Percentiles rank a stretch among this genome's conserved stretches.
These are phyloP conservation scores for Yamadazyma pseudoaaseri DNA, from an alignment of 1,139 yeast genomes.

Conservation along the genomic window DNA sequence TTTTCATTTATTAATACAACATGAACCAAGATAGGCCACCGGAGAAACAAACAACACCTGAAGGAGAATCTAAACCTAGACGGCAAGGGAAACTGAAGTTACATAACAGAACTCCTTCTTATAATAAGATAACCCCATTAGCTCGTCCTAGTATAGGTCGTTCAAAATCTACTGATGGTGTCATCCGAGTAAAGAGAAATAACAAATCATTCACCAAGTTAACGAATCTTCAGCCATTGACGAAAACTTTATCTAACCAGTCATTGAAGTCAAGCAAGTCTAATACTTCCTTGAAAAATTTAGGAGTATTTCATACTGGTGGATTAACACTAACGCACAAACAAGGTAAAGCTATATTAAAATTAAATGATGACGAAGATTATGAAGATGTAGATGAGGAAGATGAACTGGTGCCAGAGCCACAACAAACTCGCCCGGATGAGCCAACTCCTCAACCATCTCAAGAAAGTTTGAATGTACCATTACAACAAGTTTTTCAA, in stretches of 20 bases:
- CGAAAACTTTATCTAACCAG: conserved; percentile 35
- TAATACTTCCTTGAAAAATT: conserved; percentile 35
- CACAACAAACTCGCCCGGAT: background rate
- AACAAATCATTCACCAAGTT: conserved; percentile 39
- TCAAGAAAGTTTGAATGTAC: conserved; percentile 4
- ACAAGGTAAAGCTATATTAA: conserved; percentile 42
- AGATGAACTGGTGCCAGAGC: background rate
- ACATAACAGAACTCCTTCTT: conserved; percentile 35
- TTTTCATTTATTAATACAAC: background rate
- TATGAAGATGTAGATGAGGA: conserved; percentile 25
- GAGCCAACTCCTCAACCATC: background rate
- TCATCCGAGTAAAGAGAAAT: conserved; percentile 33
- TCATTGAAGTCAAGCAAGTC: conserved; percentile 34
- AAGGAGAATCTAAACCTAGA: conserved; percentile 6
- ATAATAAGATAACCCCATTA: conserved; percentile 19
- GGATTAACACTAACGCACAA: conserved; percentile 41
- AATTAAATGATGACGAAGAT: conserved; percentile 36
- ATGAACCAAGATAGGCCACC: background rate
- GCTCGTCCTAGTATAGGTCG: conserved; percentile 35
- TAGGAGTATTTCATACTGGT: conserved; percentile 13
- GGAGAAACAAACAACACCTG: conserved; percentile 3
- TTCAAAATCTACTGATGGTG: conserved; percentile 46
- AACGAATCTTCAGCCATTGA: conserved; percentile 38
- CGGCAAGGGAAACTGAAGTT: conserved; percentile 15
- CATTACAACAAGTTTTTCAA: conserved; percentile 17